Conservation (phyloP, 78 protist genomes). For the Emiliania huxleyi region DNA sequence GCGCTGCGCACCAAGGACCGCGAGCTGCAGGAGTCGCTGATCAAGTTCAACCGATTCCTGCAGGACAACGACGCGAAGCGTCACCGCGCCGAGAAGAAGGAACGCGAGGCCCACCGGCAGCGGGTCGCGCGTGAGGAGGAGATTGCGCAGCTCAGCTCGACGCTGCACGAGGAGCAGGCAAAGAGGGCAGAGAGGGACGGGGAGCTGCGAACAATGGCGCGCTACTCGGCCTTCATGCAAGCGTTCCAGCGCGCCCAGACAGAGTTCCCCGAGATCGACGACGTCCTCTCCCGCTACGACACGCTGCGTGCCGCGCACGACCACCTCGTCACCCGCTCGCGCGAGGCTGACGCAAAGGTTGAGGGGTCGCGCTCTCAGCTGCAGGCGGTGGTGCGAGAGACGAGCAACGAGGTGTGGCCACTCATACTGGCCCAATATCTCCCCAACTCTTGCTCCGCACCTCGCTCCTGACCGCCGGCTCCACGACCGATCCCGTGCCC, state of each 20-base stretch:
- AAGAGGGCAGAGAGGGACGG: not conserved
- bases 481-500: not conserved
- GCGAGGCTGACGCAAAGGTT: not conserved
- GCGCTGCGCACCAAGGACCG: conserved; percentile 30
- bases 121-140: not conserved
- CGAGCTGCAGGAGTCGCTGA: conserved; percentile 47
- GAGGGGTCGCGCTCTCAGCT: not conserved
- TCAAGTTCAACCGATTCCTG: conserved; percentile 52
- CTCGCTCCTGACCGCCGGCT: too few species aligned
- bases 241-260: not conserved
- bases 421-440: not conserved
- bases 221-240: not conserved
- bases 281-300: conserved; percentile 29
- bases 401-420: not conserved
- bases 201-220: not conserved
- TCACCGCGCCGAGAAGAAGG: conserved; percentile 46
- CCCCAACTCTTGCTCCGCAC: too few species aligned
- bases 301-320: conserved; percentile 17
- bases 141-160: not conserved
- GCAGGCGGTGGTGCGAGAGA: not conserved
- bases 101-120: conserved; percentile 15
- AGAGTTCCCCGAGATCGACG: conserved; percentile 38
- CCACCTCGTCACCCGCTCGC: not conserved
- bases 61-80: conserved; percentile 54
- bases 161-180: not conserved